Evolutionary conservation across 169 alveolate genomes (phyloP), one percentile per base, ranked within the genome.

Genomic region (Plasmodium gonderi): DNA sequence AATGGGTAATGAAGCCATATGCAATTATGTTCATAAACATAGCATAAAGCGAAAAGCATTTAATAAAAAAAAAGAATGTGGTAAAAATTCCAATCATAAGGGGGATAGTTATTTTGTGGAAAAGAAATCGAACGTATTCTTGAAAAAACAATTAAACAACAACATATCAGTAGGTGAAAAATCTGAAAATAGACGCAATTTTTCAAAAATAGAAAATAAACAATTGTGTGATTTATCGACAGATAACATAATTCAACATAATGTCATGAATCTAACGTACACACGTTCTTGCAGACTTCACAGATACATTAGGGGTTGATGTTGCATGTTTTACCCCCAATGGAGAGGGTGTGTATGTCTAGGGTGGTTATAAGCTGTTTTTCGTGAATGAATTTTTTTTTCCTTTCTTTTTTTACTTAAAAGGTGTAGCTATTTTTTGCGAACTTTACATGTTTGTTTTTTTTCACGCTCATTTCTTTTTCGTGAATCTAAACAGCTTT

Each of bases 211-310:
- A 42, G 77, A 40, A 83, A 74, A 7, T 49, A 83, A 68, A 36
- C 83, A 83, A 20, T 72, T 83, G 42, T 83, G 92, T 72, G 20
- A 74, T 72, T 40, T 83, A 36, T 83, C 92, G 47, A 83, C 23
- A 17, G 83, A 83, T 40, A 83, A 83, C 45, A 83, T 83, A 69
- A 83, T 83, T 83, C 81, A 69, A 76, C 45, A 51, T 74, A 42
- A 68, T 47, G 76, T 33, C 17, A 38, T 65, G 33, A 72, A 83
- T 42, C 64, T 49, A 31, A 8, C 75, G n/a, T 60, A 74, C 83
- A 74, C 92, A 83, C 92, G 92, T 33, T 69, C 92, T 40, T 36
- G 77, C 75, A 68, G 82, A 83, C 40, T 83, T 47, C 65, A 72
- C 29, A 45, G 85, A 45, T 83, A 82, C 29, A 36, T 23, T 14